Percentiles rank a stretch among this genome's conserved stretches.
Evolutionary conservation across 345 rosid species (phyloP).

Genomic region (Noccaea caerulescens): DNA sequence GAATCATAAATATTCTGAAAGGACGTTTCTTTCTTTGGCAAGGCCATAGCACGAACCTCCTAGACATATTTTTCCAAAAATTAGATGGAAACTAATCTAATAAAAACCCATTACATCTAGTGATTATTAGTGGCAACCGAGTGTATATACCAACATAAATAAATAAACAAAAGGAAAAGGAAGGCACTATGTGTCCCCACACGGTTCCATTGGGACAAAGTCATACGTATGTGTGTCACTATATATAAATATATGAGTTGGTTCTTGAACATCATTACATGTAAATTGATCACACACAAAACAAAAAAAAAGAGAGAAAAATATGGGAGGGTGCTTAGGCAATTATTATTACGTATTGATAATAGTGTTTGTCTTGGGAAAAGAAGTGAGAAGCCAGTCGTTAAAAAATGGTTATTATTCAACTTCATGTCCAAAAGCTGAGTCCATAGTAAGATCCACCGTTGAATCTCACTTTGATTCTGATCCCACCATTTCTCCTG

Average conservation of each 20-base stretch:
- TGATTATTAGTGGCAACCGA: constrained; percentile 32
- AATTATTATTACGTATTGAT: constrained; percentile 8
- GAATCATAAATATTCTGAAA: constrained; percentile 17
- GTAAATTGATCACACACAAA: constrained; percentile 5
- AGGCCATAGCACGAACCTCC: constrained; percentile 14
- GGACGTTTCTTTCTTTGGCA: neutral
- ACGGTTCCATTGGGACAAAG: constrained; percentile 43
- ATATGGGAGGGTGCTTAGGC: constrained; percentile 38
- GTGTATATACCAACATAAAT: constrained; percentile 38
- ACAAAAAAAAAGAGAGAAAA: too few relatives aligned
- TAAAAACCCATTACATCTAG: constrained; percentile 39
- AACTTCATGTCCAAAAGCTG: constrained; percentile 62
- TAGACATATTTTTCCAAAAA: constrained; percentile 5
- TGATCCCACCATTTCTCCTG: constrained; percentile 67
- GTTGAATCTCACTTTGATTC: constrained; percentile 62
- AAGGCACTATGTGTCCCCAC: constrained; percentile 46
- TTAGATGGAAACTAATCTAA: constrained; percentile 1
- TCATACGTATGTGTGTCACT: neutral
- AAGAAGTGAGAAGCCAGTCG: constrained; percentile 32
- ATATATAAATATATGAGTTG: neutral
- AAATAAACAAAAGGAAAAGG: constrained; percentile 22
- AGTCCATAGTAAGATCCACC: constrained; percentile 57
- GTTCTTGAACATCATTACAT: constrained; percentile 24
- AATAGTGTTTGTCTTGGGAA: constrained; percentile 29
- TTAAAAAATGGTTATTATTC: constrained; percentile 64